Evolutionary conservation across 2,329 filamentous ascomycete species (phyloP), one percentile per base, ranked within the genome.

Genomic region (Fusarium algeriense): DNA sequence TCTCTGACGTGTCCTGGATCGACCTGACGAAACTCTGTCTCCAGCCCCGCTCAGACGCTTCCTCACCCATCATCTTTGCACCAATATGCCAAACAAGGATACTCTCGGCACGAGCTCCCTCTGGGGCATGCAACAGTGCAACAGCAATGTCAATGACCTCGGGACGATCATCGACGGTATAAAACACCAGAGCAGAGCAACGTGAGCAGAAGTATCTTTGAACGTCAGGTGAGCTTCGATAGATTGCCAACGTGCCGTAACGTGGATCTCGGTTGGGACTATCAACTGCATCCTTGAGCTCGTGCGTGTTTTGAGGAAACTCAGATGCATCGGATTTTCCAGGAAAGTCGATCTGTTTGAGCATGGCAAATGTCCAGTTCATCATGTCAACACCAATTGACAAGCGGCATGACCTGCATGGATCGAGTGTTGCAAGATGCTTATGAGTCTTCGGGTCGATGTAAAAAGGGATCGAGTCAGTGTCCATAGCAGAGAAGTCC

Each of bases 151-250:
- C 83, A 2, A 86, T 75, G 11, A 83, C 65, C 1, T 82, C 77
- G 0, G 81, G 78, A 4, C 82, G 76, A 7, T 79, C 74, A 19
- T 84, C 81, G 0, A 73, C 73, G 0, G 81, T 79, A 61, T 85
- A 87, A 59, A 87, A 86, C 1, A 86, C 78, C 14, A 70, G 76
- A 0, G 85, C 85, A 0, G 84, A 85, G 75, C 86, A 88, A 3
- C 68, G 77, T 0, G 80, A 80, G 74, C 85, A 88, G 64, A 84
- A 87, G 64, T 85, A 87, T 3, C 85, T 77, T 60, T 85, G 80
- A 1, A 85, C 83, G 17, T 80, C 81, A 0, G 81, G 75, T 0
- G 84, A 85, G 50, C 84, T 86, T 12, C 73, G 69, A 67, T 84
- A 85, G 32, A 81, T 80, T 1, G 78, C 71, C 7, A 87, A 76